Base-by-base conservation (phyloP, 805 yeast genomes). In the Sungouiella blattae region DNA sequence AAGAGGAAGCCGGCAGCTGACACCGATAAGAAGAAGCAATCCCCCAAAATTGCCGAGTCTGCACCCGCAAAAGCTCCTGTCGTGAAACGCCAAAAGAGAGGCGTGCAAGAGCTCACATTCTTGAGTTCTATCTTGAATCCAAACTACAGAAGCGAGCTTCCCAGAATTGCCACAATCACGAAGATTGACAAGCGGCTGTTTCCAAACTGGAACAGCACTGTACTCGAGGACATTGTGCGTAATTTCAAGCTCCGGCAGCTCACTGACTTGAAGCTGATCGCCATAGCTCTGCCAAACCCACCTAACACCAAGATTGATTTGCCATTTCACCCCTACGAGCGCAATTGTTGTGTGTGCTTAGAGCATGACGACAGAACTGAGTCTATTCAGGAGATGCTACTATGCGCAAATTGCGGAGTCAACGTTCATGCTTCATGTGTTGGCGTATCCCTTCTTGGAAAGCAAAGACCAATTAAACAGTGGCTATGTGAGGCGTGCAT, bases 401-500 rank as follows among this genome's bases (percentile, higher is more conserved):
- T 69, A 1, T 87, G 96, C 55, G 50, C 66, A 2, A 64, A 68
- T 18, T 88, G 96, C 64, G 84, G 84, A 0, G 59, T 86, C 21
- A 69, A 69, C 36, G 87, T 81, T 2, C 96, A 88, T 54, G 64
- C 74, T 3, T 56, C 71, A 0, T 88, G 96, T 50, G 81, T 80
- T 50, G 95, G 94, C 0, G 36, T 41, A 20, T 38, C 15, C 9
- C 36, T 45, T 16, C 46, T 52, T 4, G 47, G 47, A 7, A 44
- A 33, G 15, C 32, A 39, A 4, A 46, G 39, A 13, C 71, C 65
- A 6, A 45, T 55, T 3, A 64, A 52, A 22, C 72, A 71, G 37
- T 87, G 96, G 96, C 61, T 70, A 17, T 88, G 96, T 60, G 95
- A 87, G 47, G 69, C 79, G 1, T 88, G 96, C 53, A 67, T 78